Evolutionary conservation across 495 filamentous ascomycete species (phyloP).

Genomic region (Aspergillus heteromorphus): DNA sequence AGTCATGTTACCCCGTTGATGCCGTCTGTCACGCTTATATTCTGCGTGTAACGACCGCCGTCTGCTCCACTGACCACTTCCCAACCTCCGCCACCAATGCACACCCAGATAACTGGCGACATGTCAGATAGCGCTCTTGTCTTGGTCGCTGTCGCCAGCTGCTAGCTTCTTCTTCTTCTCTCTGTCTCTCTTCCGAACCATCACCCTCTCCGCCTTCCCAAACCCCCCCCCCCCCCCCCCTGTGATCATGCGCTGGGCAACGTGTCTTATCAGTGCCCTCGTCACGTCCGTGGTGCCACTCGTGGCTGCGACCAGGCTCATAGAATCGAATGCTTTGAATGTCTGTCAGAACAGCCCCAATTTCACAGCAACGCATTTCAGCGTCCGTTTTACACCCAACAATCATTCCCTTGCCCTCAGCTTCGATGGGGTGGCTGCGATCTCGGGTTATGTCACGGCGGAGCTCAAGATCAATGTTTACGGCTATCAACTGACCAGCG

Average conservation of each 20-base stretch:
- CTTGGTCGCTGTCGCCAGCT: not conserved
- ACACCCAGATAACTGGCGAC: not conserved
- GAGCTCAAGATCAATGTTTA: conserved; percentile 75
- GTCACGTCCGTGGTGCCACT: conserved; percentile 34
- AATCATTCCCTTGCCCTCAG: conserved; percentile 67
- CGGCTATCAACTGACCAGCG: conserved; percentile 57
- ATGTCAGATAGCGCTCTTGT: not conserved
- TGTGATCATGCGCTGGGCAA: not conserved
- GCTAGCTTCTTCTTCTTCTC: not conserved
- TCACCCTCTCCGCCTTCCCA: not conserved
- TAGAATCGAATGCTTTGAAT: conserved; percentile 72
- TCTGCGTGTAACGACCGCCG: not conserved
- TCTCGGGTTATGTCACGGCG: conserved; percentile 78
- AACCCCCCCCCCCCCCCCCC: not conserved
- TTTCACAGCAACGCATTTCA: conserved; percentile 79
- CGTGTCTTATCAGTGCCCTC: conserved; percentile 24
- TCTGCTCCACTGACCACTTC: not conserved
- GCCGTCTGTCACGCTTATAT: not conserved
- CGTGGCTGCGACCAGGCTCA: conserved; percentile 37
- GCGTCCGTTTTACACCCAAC: conserved; percentile 71
- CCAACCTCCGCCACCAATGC: not conserved
- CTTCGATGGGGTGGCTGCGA: conserved; percentile 77
- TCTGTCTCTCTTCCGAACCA: not conserved
- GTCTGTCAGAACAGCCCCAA: conserved; percentile 72
- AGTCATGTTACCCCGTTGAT: too few relatives aligned